phyloP scores from a whole-genome alignment of 176 grass and related monocot genomes.

The Musa troglodytarum region DNA sequence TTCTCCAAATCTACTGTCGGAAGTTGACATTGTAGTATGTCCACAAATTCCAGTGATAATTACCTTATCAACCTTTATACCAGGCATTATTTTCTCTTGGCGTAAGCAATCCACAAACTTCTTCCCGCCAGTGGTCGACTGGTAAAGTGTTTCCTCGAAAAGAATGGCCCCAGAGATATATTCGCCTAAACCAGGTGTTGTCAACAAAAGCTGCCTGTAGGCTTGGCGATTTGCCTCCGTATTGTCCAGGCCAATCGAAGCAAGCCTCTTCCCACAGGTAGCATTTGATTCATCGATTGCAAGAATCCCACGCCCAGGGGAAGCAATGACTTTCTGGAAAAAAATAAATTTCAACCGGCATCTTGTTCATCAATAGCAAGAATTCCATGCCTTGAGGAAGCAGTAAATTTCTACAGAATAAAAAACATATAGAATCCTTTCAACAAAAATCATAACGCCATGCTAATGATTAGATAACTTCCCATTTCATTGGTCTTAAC shows the following conservation, averaged over 20 bases:
- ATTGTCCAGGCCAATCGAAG: slow-evolving; percentile 85
- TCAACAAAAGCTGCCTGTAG: slow-evolving; percentile 86
- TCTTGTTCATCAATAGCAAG: background rate
- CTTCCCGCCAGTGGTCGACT: slow-evolving; percentile 83
- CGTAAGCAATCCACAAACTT: slow-evolving; percentile 87
- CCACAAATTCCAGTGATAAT: background rate
- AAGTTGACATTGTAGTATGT: background rate
- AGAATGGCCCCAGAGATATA: slow-evolving; percentile 96
- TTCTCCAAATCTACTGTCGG: background rate
- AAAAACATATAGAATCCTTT: too few species aligned
- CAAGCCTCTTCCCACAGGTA: slow-evolving; percentile 90
- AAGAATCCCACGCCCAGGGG: slow-evolving; percentile 80
- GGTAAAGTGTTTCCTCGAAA: slow-evolving; percentile 96
- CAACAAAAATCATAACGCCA: too few species aligned
- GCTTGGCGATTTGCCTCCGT: slow-evolving; percentile 84
- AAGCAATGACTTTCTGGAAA: slow-evolving; percentile 88
- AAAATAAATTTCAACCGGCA: background rate
- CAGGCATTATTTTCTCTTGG: slow-evolving; percentile 87
- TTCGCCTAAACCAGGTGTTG: slow-evolving; percentile 74
- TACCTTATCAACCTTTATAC: slow-evolving; percentile 99
- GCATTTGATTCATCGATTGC: slow-evolving; percentile 97
- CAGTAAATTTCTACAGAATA: background rate
- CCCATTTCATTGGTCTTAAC: too few species aligned
- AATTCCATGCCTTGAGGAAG: background rate
- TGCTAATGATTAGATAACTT: too few species aligned